A percentile compares a stretch with the other conserved stretches of the same genome.
Evolutionary conservation across 1,284 basidiomycete genomes (phyloP).

Genomic region (Lentinula novae-zelandiae): DNA sequence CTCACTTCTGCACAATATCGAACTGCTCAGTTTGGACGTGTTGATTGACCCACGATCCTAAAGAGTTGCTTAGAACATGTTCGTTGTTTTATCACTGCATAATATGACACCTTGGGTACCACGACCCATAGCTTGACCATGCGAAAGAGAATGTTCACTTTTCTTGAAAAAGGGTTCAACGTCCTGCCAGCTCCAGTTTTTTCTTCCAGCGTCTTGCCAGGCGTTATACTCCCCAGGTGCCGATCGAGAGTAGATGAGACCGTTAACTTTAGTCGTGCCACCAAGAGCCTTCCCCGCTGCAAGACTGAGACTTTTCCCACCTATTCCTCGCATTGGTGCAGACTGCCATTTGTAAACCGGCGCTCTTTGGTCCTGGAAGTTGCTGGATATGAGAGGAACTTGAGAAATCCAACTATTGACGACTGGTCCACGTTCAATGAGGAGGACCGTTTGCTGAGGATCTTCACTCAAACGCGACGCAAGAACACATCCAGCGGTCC

Average conservation of each 20-base stretch:
- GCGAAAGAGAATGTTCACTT: constrained; percentile 20
- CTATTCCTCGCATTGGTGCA: constrained; percentile 15
- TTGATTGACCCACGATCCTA: constrained; percentile 10
- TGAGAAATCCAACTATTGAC: constrained; percentile 21
- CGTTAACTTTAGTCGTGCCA: constrained; percentile 36
- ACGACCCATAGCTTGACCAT: constrained; percentile 1
- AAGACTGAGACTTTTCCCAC: constrained; percentile 17
- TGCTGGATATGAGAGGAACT: constrained; percentile 26
- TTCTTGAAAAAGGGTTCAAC: constrained; percentile 28
- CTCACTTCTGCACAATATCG: neutral
- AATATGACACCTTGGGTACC: neutral
- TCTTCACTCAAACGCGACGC: constrained; percentile 27
- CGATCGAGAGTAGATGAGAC: constrained; percentile 27
- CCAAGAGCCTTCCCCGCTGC: constrained; percentile 35
- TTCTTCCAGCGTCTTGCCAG: constrained; percentile 25
- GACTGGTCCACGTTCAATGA: constrained; percentile 28
- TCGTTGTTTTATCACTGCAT: neutral
- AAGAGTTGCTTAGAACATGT: neutral
- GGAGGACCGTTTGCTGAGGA: constrained; percentile 23
- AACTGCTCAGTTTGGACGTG: constrained; percentile 9
- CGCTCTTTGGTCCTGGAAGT: constrained; percentile 21
- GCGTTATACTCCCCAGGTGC: constrained; percentile 25
- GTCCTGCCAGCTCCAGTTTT: constrained; percentile 27
- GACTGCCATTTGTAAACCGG: constrained; percentile 17
- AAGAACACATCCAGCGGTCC: constrained; percentile 25